Conservation (phyloP, 345 rosid genomes). For the Bruguiera sexangula region DNA sequence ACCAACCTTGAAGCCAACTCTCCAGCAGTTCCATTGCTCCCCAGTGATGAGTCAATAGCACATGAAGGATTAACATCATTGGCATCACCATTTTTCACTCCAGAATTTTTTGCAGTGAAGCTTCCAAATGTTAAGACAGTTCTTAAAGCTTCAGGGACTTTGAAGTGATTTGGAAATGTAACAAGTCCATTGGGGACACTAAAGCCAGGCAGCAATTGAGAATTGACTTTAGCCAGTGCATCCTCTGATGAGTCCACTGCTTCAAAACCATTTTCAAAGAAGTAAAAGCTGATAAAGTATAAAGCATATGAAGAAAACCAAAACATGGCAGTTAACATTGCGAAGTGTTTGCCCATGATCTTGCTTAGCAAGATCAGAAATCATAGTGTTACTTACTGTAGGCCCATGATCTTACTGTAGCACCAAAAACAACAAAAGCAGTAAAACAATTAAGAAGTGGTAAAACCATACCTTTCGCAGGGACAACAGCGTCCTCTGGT, state of each 20-base stretch:
- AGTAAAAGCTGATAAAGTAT: not conserved
- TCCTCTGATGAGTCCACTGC: constrained; percentile 36
- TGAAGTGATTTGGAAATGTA: constrained; percentile 74
- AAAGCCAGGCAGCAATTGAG: constrained; percentile 31
- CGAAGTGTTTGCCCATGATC: not conserved
- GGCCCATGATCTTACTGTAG: not conserved
- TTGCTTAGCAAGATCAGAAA: not conserved
- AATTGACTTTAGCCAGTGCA: constrained; percentile 31
- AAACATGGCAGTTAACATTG: not conserved
- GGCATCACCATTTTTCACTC: constrained; percentile 30
- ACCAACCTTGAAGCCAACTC: constrained; percentile 66
- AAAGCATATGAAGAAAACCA: not conserved
- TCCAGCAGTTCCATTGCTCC: constrained; percentile 34
- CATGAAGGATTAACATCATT: constrained; percentile 34
- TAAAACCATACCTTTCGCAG: constrained; percentile 38
- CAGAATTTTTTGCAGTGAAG: constrained; percentile 50
- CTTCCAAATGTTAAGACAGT: constrained; percentile 87
- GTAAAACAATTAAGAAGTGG: not conserved
- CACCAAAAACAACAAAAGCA: not conserved
- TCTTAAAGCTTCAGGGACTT: constrained; percentile 60
- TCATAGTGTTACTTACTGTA: not conserved
- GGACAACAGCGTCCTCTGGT: constrained; percentile 23
- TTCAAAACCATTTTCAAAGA: constrained; percentile 12
- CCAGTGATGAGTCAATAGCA: constrained; percentile 37
- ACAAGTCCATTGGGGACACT: constrained; percentile 49